A percentile compares a stretch with the other conserved stretches of the same genome.
Conservation (phyloP, 306 rosid genomes). For the Malus sylvestris region DNA sequence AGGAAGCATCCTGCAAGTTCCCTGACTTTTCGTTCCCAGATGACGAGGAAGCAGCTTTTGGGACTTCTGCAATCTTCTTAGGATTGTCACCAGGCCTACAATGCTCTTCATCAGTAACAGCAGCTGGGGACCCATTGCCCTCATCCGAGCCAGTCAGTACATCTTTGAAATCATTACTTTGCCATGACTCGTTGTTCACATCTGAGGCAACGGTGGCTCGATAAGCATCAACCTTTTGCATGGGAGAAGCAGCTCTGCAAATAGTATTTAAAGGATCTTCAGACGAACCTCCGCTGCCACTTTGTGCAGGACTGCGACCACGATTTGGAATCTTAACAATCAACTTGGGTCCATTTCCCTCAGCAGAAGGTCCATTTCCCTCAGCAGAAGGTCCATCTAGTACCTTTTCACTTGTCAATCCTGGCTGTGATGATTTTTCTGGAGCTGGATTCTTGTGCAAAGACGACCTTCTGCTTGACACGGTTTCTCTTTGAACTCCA, state of each 20-base stretch:
- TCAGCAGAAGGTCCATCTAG: conserved; percentile 47
- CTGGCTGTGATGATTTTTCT: conserved; percentile 40
- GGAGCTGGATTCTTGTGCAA: conserved; percentile 31
- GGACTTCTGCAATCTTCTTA: conserved; percentile 31
- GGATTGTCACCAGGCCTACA: conserved; percentile 35
- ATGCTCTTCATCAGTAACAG: conserved; percentile 33
- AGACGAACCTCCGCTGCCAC: conserved; percentile 46
- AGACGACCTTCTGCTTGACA: conserved; percentile 21
- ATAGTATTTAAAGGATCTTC: conserved; percentile 47
- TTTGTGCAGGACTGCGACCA: conserved; percentile 64
- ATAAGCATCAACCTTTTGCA: conserved; percentile 40
- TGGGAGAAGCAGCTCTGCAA: conserved; percentile 59
- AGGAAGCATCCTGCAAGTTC: conserved; percentile 52
- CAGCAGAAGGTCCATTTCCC: conserved; percentile 39
- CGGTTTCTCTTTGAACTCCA: conserved; percentile 49
- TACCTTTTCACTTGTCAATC: conserved; percentile 33
- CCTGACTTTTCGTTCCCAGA: conserved; percentile 49
- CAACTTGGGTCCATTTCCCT: conserved; percentile 49
- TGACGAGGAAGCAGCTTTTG: conserved; percentile 38
- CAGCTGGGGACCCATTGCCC: conserved; percentile 39
- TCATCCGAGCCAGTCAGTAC: conserved; percentile 41
- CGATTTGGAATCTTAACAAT: conserved; percentile 63
- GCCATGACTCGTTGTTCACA: conserved; percentile 44
- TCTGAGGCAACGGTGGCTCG: conserved; percentile 30
- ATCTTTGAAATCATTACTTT: conserved; percentile 42